Evolutionary conservation across 305 asterid genomes (phyloP).

Genomic region (Solanum hybrid): DNA sequence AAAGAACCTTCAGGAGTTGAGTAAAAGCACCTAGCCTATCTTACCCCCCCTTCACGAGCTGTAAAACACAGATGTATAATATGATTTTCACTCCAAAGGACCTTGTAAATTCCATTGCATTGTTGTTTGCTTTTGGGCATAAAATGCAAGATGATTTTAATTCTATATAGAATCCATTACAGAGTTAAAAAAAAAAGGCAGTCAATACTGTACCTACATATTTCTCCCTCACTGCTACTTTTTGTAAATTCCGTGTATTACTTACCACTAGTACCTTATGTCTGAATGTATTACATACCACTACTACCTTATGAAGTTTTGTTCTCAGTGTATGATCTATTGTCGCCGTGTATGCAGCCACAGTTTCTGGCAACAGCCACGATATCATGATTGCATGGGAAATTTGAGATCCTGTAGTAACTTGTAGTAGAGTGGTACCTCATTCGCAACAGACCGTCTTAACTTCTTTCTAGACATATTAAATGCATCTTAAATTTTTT

Average conservation of each 20-base stretch:
- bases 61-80: neutral
- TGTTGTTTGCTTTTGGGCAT: neutral
- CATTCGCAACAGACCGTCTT: neutral
- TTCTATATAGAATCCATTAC: neutral
- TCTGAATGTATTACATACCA: neutral
- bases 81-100: neutral
- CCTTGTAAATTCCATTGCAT: neutral
- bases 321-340: neutral
- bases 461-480: neutral
- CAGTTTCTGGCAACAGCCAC: neutral
- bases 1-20: neutral
- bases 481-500: neutral
- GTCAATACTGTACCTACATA: neutral
- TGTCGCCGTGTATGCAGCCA: neutral
- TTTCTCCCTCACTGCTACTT: neutral
- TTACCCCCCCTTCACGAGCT: neutral
- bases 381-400: neutral
- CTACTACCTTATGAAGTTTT: neutral
- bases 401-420: neutral
- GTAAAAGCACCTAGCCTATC: neutral
- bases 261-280: neutral
- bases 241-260: neutral
- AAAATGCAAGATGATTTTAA: neutral
- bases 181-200: neutral
- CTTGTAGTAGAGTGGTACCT: neutral